phyloP scores from a whole-genome alignment of 129 eudicot species.

The Sambucus nigra region DNA sequence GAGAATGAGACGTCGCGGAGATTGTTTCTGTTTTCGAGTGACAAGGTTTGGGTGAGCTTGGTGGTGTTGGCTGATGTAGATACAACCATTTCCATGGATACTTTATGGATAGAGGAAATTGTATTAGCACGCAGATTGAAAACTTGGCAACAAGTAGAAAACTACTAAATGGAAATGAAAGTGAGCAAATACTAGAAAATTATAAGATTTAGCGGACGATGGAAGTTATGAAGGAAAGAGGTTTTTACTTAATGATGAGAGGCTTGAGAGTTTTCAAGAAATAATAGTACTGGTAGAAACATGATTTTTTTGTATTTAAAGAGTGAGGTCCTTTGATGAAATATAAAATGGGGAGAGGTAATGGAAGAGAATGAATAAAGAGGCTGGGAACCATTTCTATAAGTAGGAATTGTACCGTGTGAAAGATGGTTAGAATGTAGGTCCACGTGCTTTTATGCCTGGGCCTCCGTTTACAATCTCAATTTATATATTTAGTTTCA shows the following conservation, averaged over 20 bases:
- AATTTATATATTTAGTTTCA: too few species aligned
- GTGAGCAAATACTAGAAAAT: background rate
- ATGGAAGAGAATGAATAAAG: background rate
- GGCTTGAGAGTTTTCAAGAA: too few species aligned
- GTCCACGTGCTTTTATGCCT: background rate
- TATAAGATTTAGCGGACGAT: background rate
- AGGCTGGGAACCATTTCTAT: background rate
- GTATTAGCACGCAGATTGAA: background rate
- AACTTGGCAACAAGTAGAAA: background rate
- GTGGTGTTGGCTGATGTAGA: background rate
- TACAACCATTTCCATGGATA: background rate
- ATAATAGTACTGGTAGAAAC: too few species aligned
- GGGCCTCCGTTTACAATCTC: background rate
- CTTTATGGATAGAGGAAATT: background rate
- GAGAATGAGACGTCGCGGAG: constrained; percentile 42
- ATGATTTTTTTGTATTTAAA: too few species aligned
- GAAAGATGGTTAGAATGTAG: background rate
- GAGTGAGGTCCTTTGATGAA: too few species aligned
- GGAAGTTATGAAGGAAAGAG: too few species aligned
- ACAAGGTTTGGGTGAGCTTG: background rate
- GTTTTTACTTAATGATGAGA: too few species aligned
- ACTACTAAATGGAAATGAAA: background rate
- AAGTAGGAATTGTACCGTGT: background rate
- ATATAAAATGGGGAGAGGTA: background rate
- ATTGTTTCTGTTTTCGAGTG: constrained; percentile 23